A percentile compares a stretch with the other conserved stretches of the same genome.
These are phyloP conservation scores for Dipodascus albidus DNA, from an alignment of 805 yeast species.

Conservation along the genomic window DNA sequence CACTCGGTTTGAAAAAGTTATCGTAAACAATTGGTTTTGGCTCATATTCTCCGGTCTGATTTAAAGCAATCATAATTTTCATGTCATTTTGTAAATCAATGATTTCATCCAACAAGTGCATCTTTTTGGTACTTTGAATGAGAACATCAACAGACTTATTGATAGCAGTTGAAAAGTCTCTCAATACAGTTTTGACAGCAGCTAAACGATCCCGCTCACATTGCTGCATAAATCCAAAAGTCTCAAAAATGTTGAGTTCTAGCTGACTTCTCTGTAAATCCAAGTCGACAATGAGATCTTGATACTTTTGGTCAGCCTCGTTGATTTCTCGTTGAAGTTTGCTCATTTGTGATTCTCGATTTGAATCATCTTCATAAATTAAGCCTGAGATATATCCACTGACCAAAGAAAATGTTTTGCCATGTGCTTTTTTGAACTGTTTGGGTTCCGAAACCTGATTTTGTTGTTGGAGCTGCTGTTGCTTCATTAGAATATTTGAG, in stretches of 20 bases:
- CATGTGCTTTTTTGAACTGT: neutral
- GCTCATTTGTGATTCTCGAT: neutral
- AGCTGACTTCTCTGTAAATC: conserved; percentile 56
- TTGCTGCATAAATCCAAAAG: conserved; percentile 55
- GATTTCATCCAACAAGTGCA: conserved; percentile 28
- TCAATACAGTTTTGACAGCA: conserved; percentile 54
- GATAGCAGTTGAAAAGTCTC: conserved; percentile 48
- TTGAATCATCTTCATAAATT: neutral
- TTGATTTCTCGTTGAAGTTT: conserved; percentile 33
- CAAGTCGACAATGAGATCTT: conserved; percentile 40
- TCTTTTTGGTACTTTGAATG: conserved; percentile 4
- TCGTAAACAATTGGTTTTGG: conserved; percentile 65
- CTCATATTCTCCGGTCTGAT: conserved; percentile 58
- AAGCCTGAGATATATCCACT: neutral
- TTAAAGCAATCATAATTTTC: conserved; percentile 43
- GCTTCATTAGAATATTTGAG: neutral
- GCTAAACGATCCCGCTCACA: conserved; percentile 61
- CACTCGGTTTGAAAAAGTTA: conserved; percentile 51
- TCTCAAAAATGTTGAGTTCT: conserved; percentile 56
- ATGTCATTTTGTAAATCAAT: conserved; percentile 58
- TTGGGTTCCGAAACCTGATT: neutral
- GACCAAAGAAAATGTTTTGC: neutral
- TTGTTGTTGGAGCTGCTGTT: neutral
- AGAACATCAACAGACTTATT: conserved; percentile 28
- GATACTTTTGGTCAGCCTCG: conserved; percentile 41